Evolutionary conservation across 371 early-diverging fungal genomes (phyloP), one percentile per base, ranked within the genome.

Genomic region (Mucor mucedo): DNA sequence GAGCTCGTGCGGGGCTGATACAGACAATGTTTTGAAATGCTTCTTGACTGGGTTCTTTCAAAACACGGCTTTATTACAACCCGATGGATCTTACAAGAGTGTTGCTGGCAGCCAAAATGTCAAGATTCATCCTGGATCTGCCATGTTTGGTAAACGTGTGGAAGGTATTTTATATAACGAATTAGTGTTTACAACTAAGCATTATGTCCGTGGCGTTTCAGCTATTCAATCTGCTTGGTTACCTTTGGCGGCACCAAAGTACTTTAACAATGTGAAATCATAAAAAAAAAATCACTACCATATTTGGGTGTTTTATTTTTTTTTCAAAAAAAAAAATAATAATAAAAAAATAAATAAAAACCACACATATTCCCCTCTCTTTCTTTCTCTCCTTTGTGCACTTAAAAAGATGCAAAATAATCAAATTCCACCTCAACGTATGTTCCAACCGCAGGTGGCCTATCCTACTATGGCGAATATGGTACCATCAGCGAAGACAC

Each of bases 121-220:
- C 10, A 85, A 87, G 58, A 87, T 98, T 13, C 99, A 98, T 76
- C 98, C 96, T 35, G 87, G 89, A 0, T 93, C 93, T 28, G 86
- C 91, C 38, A 79, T 96, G 78, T 94, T 93, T 81, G 86, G 86
- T 21, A 89, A 86, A 76, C 89, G 87, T 32, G 78, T 81, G 0
- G 89, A 91, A 56, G 90, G 91, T 8, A 84, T 98, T 40, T 78
- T 98, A 69, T 98, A 95, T 77, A 93, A 96, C 68, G 98, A 98
- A 77, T 83, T 94, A 49, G 96, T 95, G 4, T 91, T 91, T 54
- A 98, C 98, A 0, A 90, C 93, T 13, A 88, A 89, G 52, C 89
- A 93, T 61, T 96, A 96, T 75, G 89, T 95, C 52, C 85, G 95
- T 27, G 87, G 90, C 35, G 93, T 94, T 0, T 92, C 94, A 27